Conservation (phyloP, 2,329 filamentous ascomycete species). For the Cytospora schulzeri region DNA sequence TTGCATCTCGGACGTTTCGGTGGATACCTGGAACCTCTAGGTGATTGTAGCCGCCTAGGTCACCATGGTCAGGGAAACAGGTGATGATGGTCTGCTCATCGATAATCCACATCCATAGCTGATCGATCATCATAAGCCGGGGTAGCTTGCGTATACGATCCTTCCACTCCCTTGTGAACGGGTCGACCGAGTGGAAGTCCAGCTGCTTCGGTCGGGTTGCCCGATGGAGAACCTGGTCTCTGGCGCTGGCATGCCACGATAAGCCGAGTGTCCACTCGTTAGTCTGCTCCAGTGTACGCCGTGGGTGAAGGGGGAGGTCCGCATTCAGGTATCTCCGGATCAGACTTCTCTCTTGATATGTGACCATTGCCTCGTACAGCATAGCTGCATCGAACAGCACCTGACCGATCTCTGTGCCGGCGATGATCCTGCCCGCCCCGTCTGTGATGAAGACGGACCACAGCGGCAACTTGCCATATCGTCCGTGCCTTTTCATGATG, state of each 20-base stretch:
- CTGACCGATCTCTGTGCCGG: constrained; percentile 31
- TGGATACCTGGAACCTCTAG: constrained; percentile 40
- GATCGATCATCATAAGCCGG: constrained; percentile 37
- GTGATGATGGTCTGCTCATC: constrained; percentile 37
- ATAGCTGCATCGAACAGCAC: constrained; percentile 39
- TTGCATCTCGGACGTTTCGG: constrained; percentile 40
- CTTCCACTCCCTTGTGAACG: constrained; percentile 19
- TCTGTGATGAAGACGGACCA: constrained; percentile 19
- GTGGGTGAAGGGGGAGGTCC: constrained; percentile 43
- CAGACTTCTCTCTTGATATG: constrained; percentile 39
- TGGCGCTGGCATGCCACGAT: constrained; percentile 39
- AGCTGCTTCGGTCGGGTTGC: constrained; percentile 34
- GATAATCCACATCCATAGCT: constrained; percentile 39
- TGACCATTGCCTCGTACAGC: constrained; percentile 41
- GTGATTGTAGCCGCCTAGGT: constrained; percentile 42
- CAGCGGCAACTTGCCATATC: constrained; percentile 6
- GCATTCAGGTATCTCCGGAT: constrained; percentile 38
- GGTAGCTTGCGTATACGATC: constrained; percentile 34
- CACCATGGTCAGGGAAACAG: constrained; percentile 43
- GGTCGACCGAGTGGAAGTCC: constrained; percentile 31
- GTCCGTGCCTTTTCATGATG: constrained; percentile 27
- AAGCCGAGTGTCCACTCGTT: constrained; percentile 44
- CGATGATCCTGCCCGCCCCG: constrained; percentile 17
- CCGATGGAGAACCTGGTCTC: constrained; percentile 47
- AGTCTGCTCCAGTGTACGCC: constrained; percentile 50